Conservation (phyloP, 177 flowering plant genomes). For the Vitis hybrid region DNA sequence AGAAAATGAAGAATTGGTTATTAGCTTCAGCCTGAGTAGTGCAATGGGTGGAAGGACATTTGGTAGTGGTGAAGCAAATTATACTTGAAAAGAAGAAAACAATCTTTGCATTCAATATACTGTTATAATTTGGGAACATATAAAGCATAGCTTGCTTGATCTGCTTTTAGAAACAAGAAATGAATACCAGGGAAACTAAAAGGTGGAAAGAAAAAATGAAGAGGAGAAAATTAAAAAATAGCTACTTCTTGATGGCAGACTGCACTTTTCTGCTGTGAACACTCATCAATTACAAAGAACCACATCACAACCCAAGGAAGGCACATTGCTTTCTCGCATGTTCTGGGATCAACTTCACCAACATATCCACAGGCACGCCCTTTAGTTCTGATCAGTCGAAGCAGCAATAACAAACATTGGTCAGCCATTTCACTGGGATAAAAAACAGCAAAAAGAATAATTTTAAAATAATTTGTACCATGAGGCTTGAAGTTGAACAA, state of each 20-base stretch:
- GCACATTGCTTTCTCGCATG: conserved; percentile 86
- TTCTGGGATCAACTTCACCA: conserved; percentile 69
- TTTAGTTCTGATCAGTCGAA: conserved; percentile 51
- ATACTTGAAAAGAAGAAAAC: neutral
- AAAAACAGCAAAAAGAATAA: neutral
- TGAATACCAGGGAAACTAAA: conserved; percentile 5
- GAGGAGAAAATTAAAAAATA: neutral
- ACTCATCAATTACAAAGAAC: conserved; percentile 1
- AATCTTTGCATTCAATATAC: conserved; percentile 8
- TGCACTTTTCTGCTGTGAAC: conserved; percentile 12
- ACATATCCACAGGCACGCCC: conserved; percentile 55
- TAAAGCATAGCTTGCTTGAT: conserved; percentile 15
- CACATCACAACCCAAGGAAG: conserved; percentile 55
- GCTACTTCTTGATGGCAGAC: conserved; percentile 15
- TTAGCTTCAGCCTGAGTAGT: too few species aligned
- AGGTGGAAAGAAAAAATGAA: conserved; percentile 15
- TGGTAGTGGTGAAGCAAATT: neutral
- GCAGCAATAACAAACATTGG: neutral
- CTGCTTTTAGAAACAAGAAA: conserved; percentile 20
- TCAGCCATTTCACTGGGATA: neutral
- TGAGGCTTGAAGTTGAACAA: conserved; percentile 75
- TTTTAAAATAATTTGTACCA: conserved; percentile 33
- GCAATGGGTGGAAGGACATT: too few species aligned
- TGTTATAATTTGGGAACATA: conserved; percentile 25
- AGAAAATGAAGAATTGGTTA: too few species aligned